Conservation (phyloP, 768 basidiomycete species). For the Leucocoprinus leucothites region DNA sequence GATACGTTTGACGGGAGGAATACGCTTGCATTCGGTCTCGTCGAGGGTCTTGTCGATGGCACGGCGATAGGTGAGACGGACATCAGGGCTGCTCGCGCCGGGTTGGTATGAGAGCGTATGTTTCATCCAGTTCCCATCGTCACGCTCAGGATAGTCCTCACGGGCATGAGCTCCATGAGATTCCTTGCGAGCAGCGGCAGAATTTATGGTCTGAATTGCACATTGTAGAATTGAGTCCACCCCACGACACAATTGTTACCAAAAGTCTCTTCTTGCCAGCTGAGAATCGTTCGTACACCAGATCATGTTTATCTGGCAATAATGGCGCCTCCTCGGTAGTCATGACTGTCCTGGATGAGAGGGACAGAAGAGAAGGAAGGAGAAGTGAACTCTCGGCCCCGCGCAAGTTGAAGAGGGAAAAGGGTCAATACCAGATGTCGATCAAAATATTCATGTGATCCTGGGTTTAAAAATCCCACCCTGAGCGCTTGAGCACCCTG, state of each 20-base stretch:
- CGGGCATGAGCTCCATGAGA: too few relatives aligned
- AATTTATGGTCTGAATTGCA: conserved; percentile 92
- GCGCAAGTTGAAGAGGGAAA: too few relatives aligned
- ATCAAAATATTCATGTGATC: too few relatives aligned
- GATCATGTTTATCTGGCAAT: conserved; percentile 25
- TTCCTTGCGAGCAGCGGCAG: too few relatives aligned
- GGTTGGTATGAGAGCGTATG: conserved; percentile 86
- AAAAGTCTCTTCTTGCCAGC: conserved; percentile 48
- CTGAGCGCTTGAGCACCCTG: too few relatives aligned
- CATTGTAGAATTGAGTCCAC: conserved; percentile 83
- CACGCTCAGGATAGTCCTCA: too few relatives aligned
- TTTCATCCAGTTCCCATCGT: too few relatives aligned
- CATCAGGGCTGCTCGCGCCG: conserved; percentile 71
- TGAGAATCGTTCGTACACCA: conserved; percentile 60
- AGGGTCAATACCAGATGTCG: too few relatives aligned
- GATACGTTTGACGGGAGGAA: conserved; percentile 96
- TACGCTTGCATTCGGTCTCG: conserved; percentile 93
- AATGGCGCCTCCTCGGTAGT: conserved; percentile 24
- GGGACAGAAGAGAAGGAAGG: background rate
- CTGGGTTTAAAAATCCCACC: too few relatives aligned
- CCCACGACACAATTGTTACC: conserved; percentile 53
- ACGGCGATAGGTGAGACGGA: conserved; percentile 83
- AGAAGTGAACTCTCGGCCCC: background rate
- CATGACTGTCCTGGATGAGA: background rate
- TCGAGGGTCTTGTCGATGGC: conserved; percentile 89